phyloP scores from a whole-genome alignment of 768 basidiomycete species.

The Lanmaoa pseudosensibilis region DNA sequence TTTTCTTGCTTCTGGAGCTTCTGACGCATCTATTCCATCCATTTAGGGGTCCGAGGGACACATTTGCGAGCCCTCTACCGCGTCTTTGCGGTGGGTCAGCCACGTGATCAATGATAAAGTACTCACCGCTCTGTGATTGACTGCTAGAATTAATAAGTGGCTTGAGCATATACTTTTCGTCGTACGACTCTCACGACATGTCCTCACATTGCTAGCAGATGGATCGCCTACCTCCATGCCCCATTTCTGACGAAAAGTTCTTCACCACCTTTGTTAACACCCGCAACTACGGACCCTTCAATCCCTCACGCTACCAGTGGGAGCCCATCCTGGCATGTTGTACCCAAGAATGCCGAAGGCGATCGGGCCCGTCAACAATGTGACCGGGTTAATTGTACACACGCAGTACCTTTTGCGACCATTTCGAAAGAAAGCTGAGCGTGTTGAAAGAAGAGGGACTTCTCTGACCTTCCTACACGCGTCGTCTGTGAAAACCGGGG shows the following conservation, averaged over 20 bases:
- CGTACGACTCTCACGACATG: background rate
- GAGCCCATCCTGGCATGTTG: background rate
- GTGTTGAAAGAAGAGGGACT: too few relatives aligned
- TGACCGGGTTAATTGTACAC: too few relatives aligned
- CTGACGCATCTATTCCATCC: conserved; percentile 1
- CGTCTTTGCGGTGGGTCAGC: background rate
- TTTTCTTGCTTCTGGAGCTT: conserved; percentile 2
- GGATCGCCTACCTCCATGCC: background rate
- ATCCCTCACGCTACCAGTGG: background rate
- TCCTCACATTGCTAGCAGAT: background rate
- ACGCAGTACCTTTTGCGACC: background rate
- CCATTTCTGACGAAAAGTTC: background rate
- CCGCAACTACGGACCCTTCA: background rate
- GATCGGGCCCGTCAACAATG: background rate
- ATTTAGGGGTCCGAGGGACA: background rate
- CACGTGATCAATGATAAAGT: conserved; percentile 3
- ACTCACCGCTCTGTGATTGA: background rate
- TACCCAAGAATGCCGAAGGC: background rate
- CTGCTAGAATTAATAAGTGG: background rate
- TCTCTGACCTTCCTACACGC: background rate
- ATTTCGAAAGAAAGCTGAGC: background rate
- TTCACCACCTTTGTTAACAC: background rate
- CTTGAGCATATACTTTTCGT: background rate
- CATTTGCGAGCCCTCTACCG: background rate
- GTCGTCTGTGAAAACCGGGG: background rate